Evolutionary conservation across 495 filamentous ascomycete genomes (phyloP).

Genomic region (Margaritispora aquatica): DNA sequence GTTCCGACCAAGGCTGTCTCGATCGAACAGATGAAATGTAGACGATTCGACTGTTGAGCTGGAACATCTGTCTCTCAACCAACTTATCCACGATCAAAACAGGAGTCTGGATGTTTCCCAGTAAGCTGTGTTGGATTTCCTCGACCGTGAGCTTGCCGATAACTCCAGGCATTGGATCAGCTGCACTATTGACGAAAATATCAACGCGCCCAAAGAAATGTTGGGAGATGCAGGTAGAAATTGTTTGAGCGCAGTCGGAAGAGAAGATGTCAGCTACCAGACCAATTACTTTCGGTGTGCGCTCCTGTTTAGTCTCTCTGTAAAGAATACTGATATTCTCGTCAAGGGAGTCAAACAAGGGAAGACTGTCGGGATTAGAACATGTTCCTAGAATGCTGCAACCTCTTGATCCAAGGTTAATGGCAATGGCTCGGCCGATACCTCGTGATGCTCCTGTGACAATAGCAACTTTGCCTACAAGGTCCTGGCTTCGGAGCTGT

Average conservation of each 20-base stretch:
- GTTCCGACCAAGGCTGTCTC: conserved; percentile 10
- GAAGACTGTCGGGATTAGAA: not conserved
- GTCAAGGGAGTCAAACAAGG: not conserved
- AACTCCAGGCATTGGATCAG: not conserved
- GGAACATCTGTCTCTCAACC: conserved; percentile 12
- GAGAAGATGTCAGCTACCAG: conserved; percentile 10
- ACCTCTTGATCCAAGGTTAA: conserved; percentile 7
- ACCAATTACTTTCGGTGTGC: conserved; percentile 3
- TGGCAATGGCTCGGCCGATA: conserved; percentile 27
- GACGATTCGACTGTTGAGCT: conserved; percentile 9
- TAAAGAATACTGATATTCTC: conserved; percentile 1
- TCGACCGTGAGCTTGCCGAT: conserved; percentile 6
- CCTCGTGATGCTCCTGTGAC: conserved; percentile 42
- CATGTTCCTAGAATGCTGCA: conserved; percentile 12
- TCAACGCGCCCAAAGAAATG: conserved; percentile 5
- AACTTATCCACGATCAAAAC: conserved; percentile 15
- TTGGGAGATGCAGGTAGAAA: not conserved
- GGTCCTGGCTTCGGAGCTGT: conserved; percentile 12
- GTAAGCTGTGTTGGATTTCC: conserved; percentile 10
- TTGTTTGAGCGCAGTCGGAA: conserved; percentile 7
- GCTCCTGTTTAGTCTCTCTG: not conserved
- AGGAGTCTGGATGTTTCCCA: conserved; percentile 12
- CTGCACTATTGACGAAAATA: conserved; percentile 13
- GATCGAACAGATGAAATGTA: conserved; percentile 11
- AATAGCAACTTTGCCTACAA: conserved; percentile 35